phyloP scores from a whole-genome alignment of 169 alveolate species.

The Ichthyophthirius multifiliis region DNA sequence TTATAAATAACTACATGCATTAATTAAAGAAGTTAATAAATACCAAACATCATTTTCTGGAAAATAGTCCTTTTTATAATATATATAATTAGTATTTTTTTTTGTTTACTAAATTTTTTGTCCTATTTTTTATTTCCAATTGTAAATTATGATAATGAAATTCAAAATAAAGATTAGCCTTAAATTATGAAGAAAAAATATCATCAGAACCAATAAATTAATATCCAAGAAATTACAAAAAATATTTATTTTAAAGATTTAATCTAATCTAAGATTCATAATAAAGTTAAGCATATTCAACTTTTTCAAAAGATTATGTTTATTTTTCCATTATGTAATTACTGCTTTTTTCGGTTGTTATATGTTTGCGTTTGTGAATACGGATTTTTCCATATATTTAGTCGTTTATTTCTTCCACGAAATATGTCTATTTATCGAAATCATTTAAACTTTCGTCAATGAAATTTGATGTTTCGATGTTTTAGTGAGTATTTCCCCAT shows the following conservation, averaged over 20 bases:
- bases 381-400: background rate
- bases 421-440: background rate
- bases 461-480: too few species aligned
- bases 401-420: background rate
- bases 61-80: background rate
- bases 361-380: background rate
- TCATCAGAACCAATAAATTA: background rate
- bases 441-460: background rate
- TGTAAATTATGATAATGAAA: background rate
- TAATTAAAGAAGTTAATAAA: background rate
- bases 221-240: background rate
- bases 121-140: background rate
- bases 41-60: background rate
- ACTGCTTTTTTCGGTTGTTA: background rate
- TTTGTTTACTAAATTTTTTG: background rate
- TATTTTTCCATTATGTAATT: background rate
- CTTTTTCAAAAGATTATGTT: background rate
- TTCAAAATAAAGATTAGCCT: background rate
- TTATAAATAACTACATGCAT: background rate
- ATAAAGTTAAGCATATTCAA: background rate
- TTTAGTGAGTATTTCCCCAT: too few species aligned
- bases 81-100: background rate
- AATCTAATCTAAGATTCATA: background rate
- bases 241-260: background rate
- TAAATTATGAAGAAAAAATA: background rate